Evolutionary conservation across 2,329 filamentous ascomycete species (phyloP), one percentile per base, ranked within the genome.

Genomic region (Trichothecium sympodiale): DNA sequence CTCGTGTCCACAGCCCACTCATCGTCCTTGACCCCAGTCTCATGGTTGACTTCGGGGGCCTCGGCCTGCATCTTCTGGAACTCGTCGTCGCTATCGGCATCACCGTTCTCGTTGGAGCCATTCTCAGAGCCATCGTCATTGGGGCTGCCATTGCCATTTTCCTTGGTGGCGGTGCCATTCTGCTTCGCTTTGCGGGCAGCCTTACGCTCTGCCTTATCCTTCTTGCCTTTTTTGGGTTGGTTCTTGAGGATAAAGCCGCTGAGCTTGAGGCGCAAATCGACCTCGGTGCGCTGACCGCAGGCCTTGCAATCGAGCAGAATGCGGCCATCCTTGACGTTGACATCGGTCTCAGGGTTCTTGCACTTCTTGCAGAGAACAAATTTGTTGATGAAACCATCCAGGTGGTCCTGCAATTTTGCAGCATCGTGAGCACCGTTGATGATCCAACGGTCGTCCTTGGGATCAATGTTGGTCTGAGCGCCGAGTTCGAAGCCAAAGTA

Each of bases 331-430:
- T 94, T 95, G 72, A 96, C 86, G 55, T 83, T 77, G 55, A 96
- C 81, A 47, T 93, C 88, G 47, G 91, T 98, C 72, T 98, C 91
- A 26, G 91, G 91, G 62, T 98, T 98, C 78, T 94, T 94, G 81
- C 91, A 98, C 62, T 93, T 89, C 71, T 93, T 94, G 83, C 91
- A 98, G 45, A 98, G 87, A 53, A 98, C 91, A 50, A 96, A 98
- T 68, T 86, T 94, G 71, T 80, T 75, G 67, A 98, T 98, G 75
- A 98, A 98, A 51, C 88, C 88, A 60, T 96, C 89, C 33, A 98
- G 83, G 52, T 95, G 88, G 59, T 96, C 91, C 70, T 98, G 91
- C 33, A 98, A 82, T 72, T 96, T 96, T 61, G 72, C 67, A 43
- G 89, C 80, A 49, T 98, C 91, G 59, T 98, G 91, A 48, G 89